Base-by-base conservation (phyloP, 345 rosid species). In the Pugionium cornutum region DNA sequence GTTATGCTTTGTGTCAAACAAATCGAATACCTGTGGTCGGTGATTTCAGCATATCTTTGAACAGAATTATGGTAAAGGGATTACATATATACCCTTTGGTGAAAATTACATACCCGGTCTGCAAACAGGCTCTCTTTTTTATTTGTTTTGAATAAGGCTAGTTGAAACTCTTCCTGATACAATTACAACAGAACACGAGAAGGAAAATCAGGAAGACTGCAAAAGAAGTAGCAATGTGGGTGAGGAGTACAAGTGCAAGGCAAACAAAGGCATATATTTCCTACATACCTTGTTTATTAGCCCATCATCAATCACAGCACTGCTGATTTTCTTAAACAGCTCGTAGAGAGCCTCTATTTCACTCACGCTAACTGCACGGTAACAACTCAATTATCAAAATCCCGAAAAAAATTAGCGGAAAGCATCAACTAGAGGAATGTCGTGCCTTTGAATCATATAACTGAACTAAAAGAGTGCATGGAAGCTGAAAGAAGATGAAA, bases 241-340 rank as follows among this genome's bases (percentile, higher is more conserved):
- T 44, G 50, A 45, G 41, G 7, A 70, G 46, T 33, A 39, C 1
- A 50, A 58, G 30, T 29, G 36, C 7, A 1, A 3, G 28, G n/a
- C 18, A 27, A 2, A 55, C 37, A 30, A 32, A 2, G 54, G 42
- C 7, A 57, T 2, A 43, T 34, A 58, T 9, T 8, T 35, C 43
- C 47, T 53, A 46, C 46, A 67, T 65, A 91, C 98, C 98, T 88
- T 92, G 78, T 89, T 87, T 80, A 92, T 92, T 49, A 89, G 77
- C 9, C 96, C 96, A 58, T 92, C 98, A 67, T 92, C 98, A 70
- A 92, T 85, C 33, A 92, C 96, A 6, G 95, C 92, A 58, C 96
- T 89, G 72, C 98, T 92, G 50, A 92, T 87, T 86, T 87, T 92
- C 90, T 92, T 89, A 83, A 92, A 92, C 43, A 92, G 83, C 74